A percentile compares a stretch with the other conserved stretches of the same genome.
These are phyloP conservation scores for Paramecium tetraurelia DNA, from an alignment of 73 alveolate genomes.

Conservation along the genomic window DNA sequence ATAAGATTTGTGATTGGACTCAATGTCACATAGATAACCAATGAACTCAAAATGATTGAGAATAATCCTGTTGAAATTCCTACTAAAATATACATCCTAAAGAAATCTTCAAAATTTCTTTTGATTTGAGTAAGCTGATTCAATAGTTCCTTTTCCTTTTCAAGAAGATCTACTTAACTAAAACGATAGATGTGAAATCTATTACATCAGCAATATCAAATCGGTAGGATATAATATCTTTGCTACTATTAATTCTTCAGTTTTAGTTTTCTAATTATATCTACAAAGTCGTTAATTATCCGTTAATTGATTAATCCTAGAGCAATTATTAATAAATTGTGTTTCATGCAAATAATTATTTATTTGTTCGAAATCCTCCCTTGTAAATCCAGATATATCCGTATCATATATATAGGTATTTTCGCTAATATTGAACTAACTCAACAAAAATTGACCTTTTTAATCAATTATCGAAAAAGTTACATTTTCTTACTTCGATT, in stretches of 20 bases:
- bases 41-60: neutral
- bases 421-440: neutral
- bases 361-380: neutral
- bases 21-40: neutral
- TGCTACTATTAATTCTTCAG: neutral
- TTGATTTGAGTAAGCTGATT: neutral
- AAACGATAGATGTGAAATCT: neutral
- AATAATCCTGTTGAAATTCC: neutral
- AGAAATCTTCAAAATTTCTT: neutral
- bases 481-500: neutral
- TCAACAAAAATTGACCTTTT: neutral
- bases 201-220: neutral
- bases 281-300: neutral
- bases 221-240: neutral
- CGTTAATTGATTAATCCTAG: neutral
- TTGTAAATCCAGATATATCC: neutral
- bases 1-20: neutral
- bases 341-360: neutral
- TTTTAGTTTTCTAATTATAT: neutral
- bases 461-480: neutral
- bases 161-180: neutral
- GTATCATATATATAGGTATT: neutral
- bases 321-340: neutral
- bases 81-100: neutral
- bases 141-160: neutral